Evolutionary conservation across 2,329 filamentous ascomycete genomes (phyloP), one percentile per base, ranked within the genome.

Genomic region (Aspergillus brunneoviolaceus): DNA sequence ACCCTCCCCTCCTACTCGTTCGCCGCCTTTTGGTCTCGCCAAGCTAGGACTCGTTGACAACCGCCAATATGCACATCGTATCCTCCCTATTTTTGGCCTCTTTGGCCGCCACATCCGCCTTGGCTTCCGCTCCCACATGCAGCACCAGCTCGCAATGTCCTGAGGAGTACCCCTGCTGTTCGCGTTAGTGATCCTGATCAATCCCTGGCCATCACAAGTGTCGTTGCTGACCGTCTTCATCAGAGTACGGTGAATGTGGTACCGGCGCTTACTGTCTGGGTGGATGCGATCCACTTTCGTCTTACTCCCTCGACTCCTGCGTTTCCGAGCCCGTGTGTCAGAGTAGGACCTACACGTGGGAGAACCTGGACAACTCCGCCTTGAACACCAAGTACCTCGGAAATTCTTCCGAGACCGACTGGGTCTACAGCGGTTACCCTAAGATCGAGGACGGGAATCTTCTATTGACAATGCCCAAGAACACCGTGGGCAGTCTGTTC

Each of bases 181-280:
- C 89, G 60, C 88, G 90, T 93, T 81, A 81, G 89, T 86, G 31
- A 48, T 9, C 21, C 14, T 31, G 10, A n/a, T 54, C 9, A 23
- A 53, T 29, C 29, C 29, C 35, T 53, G 27, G 53, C 35, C 10
- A 19, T 21, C 42, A 60, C 66, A 49, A 64, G 42, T 57, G 42
- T 57, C 27, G 42, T 31, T 49, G 57, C 25, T 51, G 50, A 56
- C 58, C 48, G 68, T 54, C 71, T 31, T 49, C 23, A 45, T 25
- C 45, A 96, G 92, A 95, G 78, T 98, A 97, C 77, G 91, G 91
- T 69, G 84, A 94, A 77, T 98, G 95, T 72, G 95, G 94, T 80
- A 87, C 92, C 58, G 95, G 95, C 70, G 95, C 93, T 58, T 98
- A 90, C 84, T 99, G 95, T 73, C 86, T 99, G 21, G 95, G 95